Evolutionary conservation across 2,329 filamentous ascomycete species (phyloP), one percentile per base, ranked within the genome.

Genomic region (Clonostachys rhizophaga): DNA sequence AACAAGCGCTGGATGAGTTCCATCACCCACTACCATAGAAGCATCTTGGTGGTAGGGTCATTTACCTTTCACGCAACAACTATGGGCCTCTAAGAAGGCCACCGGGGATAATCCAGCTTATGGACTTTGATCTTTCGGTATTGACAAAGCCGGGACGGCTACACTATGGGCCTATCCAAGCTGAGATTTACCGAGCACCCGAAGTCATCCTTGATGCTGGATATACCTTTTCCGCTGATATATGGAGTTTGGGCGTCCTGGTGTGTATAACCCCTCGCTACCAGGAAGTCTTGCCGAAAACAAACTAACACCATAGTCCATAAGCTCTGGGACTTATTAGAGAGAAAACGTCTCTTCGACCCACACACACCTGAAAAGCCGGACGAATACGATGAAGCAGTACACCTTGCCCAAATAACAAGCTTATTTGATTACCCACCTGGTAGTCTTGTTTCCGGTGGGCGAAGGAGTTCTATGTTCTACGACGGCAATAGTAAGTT

Each of bases 21-120:
- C 10, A 45, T 3, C 49, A 54, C 6, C 55, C 57, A 2, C 16
- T 57, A n/a, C 54, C 54, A 3, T 54, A 53, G 17, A 59, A 59
- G 2, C 40, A 49, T 2, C 3, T 50, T 1, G 44, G 53, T 34
- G 49, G 39, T 5, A 39, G 54, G 0, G 55, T 47, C 2, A 56
- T 59, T 13, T 59, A 58, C 20, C 43, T 58, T 1, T 55, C 57
- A 4, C 53, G 55, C 44, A 55, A 57, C 4, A 53, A 59, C 42
- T 56, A 45, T 17, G 54, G 54, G 2, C 46, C 50, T 5, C 47
- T 59, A 24, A 11, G 9, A 7, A 14, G 10, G 4, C 53, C 53
- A 7, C 50, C 52, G 2, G 57, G 54, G 0, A 46, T 52, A 5
- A 47, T 57, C 18, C 52, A 59, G 36, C 40, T 58, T 0, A 49